Conservation (phyloP, 805 yeast genomes). For the Saturnispora hagleri region DNA sequence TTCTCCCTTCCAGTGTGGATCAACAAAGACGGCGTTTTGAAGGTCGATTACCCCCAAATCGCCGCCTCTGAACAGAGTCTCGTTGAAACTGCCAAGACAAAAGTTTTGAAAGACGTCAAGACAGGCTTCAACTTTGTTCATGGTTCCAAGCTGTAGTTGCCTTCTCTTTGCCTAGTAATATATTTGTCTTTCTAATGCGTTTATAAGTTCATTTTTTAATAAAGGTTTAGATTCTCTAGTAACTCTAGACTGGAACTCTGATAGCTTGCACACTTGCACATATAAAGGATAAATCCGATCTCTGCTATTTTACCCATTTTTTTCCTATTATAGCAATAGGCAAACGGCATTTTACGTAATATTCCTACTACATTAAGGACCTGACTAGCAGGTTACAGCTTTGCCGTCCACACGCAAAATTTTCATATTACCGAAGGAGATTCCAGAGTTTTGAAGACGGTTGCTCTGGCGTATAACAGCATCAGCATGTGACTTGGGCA, state of each 20-base stretch:
- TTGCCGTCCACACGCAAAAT: not conserved
- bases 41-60: constrained; percentile 14
- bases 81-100: constrained; percentile 74
- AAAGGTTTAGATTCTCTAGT: not conserved
- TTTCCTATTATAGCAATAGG: not conserved
- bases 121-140: constrained; percentile 84
- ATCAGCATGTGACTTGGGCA: not conserved
- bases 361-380: not conserved
- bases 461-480: not conserved
- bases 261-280: no score
- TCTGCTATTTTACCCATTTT: not conserved
- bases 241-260: no score
- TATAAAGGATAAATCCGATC: no score
- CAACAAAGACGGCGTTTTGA: constrained; percentile 26
- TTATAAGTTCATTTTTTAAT: not conserved
- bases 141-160: constrained; percentile 4
- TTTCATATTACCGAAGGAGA: not conserved
- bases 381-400: not conserved
- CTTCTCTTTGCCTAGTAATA: no score
- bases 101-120: constrained; percentile 79
- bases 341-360: not conserved
- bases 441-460: no score
- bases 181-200: not conserved
- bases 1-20: constrained; percentile 42
- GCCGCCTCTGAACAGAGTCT: constrained; percentile 65